A percentile compares a stretch with the other conserved stretches of the same genome.
phyloP scores from a whole-genome alignment of 164 flowering plant genomes.

The Magnolia officinalis region DNA sequence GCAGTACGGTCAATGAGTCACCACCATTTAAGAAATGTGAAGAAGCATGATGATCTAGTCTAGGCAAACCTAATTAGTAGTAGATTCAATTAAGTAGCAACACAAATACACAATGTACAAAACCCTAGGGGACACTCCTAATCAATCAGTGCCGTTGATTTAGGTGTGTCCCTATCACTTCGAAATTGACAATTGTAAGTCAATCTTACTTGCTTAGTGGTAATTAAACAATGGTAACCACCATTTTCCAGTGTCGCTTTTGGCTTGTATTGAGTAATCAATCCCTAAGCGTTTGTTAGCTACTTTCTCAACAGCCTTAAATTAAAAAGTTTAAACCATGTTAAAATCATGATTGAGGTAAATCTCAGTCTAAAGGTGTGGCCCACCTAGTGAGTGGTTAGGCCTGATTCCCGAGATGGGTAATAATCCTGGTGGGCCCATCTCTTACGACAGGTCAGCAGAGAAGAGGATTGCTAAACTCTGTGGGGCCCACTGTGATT shows the following conservation, averaged over 20 bases:
- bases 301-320: not conserved
- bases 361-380: not conserved
- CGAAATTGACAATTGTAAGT: no score
- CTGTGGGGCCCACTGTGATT: no score
- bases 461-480: no score
- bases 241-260: not conserved
- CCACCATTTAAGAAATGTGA: no score
- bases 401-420: no score
- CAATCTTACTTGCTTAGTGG: not conserved
- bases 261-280: not conserved
- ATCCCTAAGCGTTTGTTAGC: not conserved
- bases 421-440: no score
- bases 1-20: no score
- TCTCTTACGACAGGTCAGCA: no score
- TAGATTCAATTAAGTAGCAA: not conserved
- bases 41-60: not conserved
- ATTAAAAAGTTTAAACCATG: not conserved
- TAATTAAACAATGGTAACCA: not conserved
- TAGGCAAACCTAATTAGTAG: not conserved
- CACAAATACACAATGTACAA: not conserved
- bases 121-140: not conserved
- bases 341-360: not conserved
- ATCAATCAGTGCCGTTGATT: not conserved
- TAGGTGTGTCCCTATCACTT: not conserved
- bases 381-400: not conserved